Evolutionary conservation across 2,329 filamentous ascomycete genomes (phyloP).

Genomic region (Neoarthrinium moseri): DNA sequence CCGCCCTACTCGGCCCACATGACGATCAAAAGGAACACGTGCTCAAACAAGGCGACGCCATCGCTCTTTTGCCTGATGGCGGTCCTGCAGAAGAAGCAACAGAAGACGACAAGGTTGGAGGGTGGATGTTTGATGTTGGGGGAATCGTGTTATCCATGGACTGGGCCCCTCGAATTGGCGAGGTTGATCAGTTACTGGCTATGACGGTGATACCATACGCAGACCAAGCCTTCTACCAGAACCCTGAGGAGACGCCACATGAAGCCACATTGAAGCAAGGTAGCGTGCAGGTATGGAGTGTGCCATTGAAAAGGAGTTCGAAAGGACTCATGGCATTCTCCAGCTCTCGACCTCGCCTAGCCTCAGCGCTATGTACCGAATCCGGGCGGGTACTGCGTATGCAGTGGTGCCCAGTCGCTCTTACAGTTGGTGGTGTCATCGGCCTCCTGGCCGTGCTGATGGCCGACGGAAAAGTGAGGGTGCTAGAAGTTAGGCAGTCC

Average conservation of each 20-base stretch:
- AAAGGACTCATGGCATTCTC: slow-evolving; percentile 33
- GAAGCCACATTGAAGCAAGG: slow-evolving; percentile 41
- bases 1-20: slow-evolving; percentile 23
- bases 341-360: slow-evolving; percentile 34
- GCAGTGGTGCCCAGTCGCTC: slow-evolving; percentile 51
- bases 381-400: slow-evolving; percentile 50
- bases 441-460: slow-evolving; percentile 49
- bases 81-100: slow-evolving; percentile 17
- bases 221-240: slow-evolving; percentile 45
- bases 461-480: slow-evolving; percentile 48
- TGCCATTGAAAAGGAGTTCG: slow-evolving; percentile 30
- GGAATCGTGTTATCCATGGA: slow-evolving; percentile 52
- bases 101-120: slow-evolving; percentile 23
- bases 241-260: slow-evolving; percentile 34
- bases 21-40: slow-evolving; percentile 23
- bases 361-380: slow-evolving; percentile 45
- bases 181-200: slow-evolving; percentile 47
- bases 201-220: slow-evolving; percentile 49
- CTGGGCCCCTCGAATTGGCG: slow-evolving; percentile 44
- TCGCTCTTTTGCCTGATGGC: slow-evolving; percentile 23
- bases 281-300: slow-evolving; percentile 52
- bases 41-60: slow-evolving; percentile 21
- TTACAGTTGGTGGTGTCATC: slow-evolving; percentile 26
- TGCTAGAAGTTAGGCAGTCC: slow-evolving; percentile 40
- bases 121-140: slow-evolving; percentile 55